Evolutionary conservation across 306 rosid genomes (phyloP).

Genomic region (Abrus precatorius): DNA sequence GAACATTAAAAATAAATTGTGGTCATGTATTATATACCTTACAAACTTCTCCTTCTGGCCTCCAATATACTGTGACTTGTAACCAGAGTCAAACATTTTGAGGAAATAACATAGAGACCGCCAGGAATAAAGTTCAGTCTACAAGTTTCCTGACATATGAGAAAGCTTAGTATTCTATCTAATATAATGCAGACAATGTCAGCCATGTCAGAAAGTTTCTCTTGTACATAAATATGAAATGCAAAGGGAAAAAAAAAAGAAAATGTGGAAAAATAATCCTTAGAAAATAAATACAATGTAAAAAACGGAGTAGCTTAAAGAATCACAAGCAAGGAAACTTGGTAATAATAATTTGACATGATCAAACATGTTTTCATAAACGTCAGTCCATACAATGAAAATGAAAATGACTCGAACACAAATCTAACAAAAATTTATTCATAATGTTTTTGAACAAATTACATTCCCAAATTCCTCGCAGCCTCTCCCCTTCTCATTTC

Average conservation of each 20-base stretch:
- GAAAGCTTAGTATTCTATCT: conserved; percentile 1
- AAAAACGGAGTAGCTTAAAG: not conserved
- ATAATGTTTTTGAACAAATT: conserved; percentile 3
- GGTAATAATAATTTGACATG: conserved; percentile 1
- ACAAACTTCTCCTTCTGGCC: conserved; percentile 67
- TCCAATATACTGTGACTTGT: conserved; percentile 61
- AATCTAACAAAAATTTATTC: conserved; percentile 11
- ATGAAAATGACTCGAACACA: conserved; percentile 20
- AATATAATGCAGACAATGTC: conserved; percentile 33
- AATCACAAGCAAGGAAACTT: conserved; percentile 10
- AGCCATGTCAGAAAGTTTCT: not conserved
- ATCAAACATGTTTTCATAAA: not conserved
- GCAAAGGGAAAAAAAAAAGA: not conserved
- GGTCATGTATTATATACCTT: conserved; percentile 51
- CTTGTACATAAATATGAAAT: not conserved
- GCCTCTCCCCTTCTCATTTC: not conserved
- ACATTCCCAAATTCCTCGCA: not conserved
- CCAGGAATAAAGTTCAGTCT: conserved; percentile 39
- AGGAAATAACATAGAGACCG: conserved; percentile 44
- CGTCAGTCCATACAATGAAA: not conserved
- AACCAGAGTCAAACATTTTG: conserved; percentile 62
- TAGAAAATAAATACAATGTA: not conserved
- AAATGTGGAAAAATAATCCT: not conserved
- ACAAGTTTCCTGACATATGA: conserved; percentile 44
- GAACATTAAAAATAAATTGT: conserved; percentile 1